A percentile compares a stretch with the other conserved stretches of the same genome.
Evolutionary conservation across 1,284 basidiomycete species (phyloP).

Genomic region (Chondrostereum purpureum): DNA sequence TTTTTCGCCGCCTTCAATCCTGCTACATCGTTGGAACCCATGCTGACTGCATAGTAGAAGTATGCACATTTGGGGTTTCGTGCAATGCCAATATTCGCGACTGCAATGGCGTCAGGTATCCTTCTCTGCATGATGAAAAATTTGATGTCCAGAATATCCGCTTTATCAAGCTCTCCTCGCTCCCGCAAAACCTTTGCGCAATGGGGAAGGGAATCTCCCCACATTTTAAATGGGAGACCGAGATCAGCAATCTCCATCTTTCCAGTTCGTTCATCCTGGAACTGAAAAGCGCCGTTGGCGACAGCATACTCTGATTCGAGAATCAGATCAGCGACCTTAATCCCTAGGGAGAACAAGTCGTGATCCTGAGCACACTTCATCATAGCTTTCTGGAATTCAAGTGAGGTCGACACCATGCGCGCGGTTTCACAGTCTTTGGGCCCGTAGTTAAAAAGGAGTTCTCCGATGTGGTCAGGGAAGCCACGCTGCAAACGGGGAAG

Average conservation of each 20-base stretch:
- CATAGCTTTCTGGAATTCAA: slow-evolving; percentile 48
- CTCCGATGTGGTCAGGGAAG: slow-evolving; percentile 39
- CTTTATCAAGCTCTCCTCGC: slow-evolving; percentile 32
- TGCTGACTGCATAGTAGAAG: slow-evolving; percentile 49
- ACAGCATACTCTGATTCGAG: slow-evolving; percentile 54
- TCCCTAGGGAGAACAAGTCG: slow-evolving; percentile 45
- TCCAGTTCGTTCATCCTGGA: slow-evolving; percentile 36
- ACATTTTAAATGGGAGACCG: slow-evolving; percentile 53
- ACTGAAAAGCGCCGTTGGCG: slow-evolving; percentile 45
- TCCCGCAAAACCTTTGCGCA: slow-evolving; percentile 47
- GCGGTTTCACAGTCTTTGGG: slow-evolving; percentile 37
- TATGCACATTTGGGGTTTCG: slow-evolving; percentile 51
- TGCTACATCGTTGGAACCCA: slow-evolving; percentile 29
- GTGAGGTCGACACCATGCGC: slow-evolving; percentile 25
- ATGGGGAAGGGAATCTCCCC: slow-evolving; percentile 46
- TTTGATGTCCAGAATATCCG: slow-evolving; percentile 59
- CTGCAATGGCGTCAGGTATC: slow-evolving; percentile 34
- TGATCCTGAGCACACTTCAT: slow-evolving; percentile 35
- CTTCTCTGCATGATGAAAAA: slow-evolving; percentile 39
- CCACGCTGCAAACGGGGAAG: slow-evolving; percentile 31
- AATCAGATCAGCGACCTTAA: slow-evolving; percentile 41
- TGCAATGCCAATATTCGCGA: slow-evolving; percentile 37
- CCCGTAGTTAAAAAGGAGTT: slow-evolving; percentile 44
- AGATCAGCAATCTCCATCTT: slow-evolving; percentile 29
- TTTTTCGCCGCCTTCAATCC: slow-evolving; percentile 43